Base-by-base conservation (phyloP, 768 basidiomycete genomes). In the Mycena rebaudengoi region DNA sequence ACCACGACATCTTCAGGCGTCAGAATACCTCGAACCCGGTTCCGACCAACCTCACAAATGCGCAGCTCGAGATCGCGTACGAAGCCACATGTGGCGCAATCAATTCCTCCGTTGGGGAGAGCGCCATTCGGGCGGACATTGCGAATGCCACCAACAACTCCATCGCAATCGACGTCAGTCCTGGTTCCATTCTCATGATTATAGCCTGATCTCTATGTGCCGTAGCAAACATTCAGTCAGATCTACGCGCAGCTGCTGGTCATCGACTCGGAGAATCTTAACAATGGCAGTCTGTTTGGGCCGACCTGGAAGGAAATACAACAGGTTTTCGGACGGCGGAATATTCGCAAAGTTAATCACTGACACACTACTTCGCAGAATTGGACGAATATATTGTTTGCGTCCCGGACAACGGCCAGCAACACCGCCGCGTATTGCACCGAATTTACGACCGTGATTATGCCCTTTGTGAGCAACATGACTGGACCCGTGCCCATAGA, bases 361-460 rank as follows among this genome's bases (percentile, higher is more conserved):
- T 28, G 7, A 40, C 35, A 28, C 14, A 30, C 18, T 40, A 13
- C 23, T 30, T 25, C 3, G 1, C 21, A 54, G 52, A 41, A 40
- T 16, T 54, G 52, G 52, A 54, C 37, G 11, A 54, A 54, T 41
- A 43, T 54, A 3, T 13, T 54, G 20, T 40, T 25, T 37, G 40
- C 25, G 10, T 54, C 52, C 4, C 52, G 40, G 13, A 40, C 37
- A n/a, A 54, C 52, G 16, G 52, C 52, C 20, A 28, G 28, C 28
- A 54, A 41, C n/a, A 54, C 52, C 7, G 52, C 52, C 26, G 40
- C 52, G 7, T 54, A 54, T 14, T 40, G 39, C 37, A 41, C 52
- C 40, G 39, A 54, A 23, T 54, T 54, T 29, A 54, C 52, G 14
- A 40, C 52, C 2, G 39, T 30, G 5, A 54, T 54, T 3, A 54